phyloP scores from a whole-genome alignment of 305 asterid genomes.

The Fraxinus baroniana region DNA sequence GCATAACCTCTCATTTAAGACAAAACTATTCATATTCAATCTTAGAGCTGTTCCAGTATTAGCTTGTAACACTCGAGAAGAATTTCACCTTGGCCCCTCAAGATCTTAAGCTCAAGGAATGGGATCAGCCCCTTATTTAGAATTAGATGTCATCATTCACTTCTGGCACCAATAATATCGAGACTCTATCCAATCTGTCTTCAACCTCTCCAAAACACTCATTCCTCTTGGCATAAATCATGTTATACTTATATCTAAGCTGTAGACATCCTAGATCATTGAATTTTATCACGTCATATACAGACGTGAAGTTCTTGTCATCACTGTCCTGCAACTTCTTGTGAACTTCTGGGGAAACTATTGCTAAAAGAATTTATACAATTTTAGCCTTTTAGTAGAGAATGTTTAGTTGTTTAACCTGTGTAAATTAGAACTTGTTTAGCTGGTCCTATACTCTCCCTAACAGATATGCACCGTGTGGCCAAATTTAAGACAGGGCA shows the following conservation, averaged over 20 bases:
- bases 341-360: not conserved
- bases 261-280: not conserved
- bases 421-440: not conserved
- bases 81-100: not conserved
- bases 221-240: not conserved
- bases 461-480: not conserved
- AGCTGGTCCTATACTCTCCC: not conserved
- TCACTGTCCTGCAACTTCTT: not conserved
- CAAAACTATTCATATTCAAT: not conserved
- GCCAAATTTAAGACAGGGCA: not conserved
- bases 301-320: not conserved
- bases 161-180: not conserved
- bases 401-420: not conserved
- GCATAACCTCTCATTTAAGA: not conserved
- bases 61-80: not conserved
- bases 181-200: not conserved
- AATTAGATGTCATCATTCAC: not conserved
- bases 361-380: not conserved
- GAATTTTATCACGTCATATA: not conserved
- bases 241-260: not conserved
- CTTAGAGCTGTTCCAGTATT: not conserved
- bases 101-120: not conserved
- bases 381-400: not conserved
- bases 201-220: not conserved
- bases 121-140: not conserved